Conservation (phyloP, 352 stramenopile species). For the Pilasporangium apinafurcum region DNA sequence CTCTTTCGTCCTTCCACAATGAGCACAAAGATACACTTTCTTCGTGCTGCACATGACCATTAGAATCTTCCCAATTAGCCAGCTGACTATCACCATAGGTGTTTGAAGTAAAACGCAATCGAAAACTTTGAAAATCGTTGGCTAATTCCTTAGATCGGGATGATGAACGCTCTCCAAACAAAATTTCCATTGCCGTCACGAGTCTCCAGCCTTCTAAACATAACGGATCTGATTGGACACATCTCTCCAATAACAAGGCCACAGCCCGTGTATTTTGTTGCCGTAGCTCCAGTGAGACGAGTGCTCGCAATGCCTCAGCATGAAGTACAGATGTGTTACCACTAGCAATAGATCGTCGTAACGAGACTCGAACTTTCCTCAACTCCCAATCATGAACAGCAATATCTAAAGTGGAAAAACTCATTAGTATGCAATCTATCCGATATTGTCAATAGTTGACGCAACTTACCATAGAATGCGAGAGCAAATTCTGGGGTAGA, state of each 20-base stretch:
- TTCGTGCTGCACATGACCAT: no score
- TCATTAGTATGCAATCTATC: no score
- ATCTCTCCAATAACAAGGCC: conserved; percentile 22
- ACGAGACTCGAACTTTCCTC: conserved; percentile 24
- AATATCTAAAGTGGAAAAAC: conserved; percentile 11
- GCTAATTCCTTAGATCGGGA: conserved; percentile 17
- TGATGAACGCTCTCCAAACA: conserved; percentile 30
- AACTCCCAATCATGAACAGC: conserved; percentile 43
- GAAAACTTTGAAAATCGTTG: conserved; percentile 9
- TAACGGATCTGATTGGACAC: conserved; percentile 26
- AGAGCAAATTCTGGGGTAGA: conserved; percentile 21
- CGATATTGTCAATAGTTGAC: no score
- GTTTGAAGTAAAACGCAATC: conserved; percentile 3
- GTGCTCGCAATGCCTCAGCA: conserved; percentile 21
- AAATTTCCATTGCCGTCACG: conserved; percentile 39
- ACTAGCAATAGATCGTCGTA: conserved; percentile 22
- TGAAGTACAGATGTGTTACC: conserved; percentile 14
- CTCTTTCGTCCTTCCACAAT: not conserved
- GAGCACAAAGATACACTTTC: not conserved
- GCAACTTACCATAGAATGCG: no score
- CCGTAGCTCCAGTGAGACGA: conserved; percentile 32
- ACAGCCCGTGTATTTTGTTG: conserved; percentile 32
- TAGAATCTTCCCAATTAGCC: not conserved
- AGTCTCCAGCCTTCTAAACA: conserved; percentile 40
- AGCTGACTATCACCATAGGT: conserved; percentile 16